Conservation (phyloP, 1,139 yeast species). For the Scheffersomyces insectosa region DNA sequence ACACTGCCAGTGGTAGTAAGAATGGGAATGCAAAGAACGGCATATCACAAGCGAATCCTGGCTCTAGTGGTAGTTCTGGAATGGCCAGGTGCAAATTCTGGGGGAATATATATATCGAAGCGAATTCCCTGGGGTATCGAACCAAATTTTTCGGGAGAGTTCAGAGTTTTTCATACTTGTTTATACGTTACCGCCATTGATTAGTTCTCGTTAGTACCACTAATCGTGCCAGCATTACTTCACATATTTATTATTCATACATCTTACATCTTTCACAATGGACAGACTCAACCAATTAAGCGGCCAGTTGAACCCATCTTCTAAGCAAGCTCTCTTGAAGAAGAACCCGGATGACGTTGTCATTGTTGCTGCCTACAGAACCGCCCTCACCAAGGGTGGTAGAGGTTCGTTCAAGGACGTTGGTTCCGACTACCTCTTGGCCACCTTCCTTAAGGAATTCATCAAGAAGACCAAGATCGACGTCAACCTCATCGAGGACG, state of each 20-base stretch:
- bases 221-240: neutral
- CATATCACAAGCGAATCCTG: no score
- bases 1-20: no score
- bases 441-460: slow-evolving; percentile 62
- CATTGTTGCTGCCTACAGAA: slow-evolving; percentile 83
- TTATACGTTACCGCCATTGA: no score
- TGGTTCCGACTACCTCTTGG: slow-evolving; percentile 70
- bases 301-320: slow-evolving; percentile 52
- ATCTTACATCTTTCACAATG: slow-evolving; percentile 27
- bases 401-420: slow-evolving; percentile 79
- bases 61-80: no score
- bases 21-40: no score
- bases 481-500: slow-evolving; percentile 70
- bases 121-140: no score
- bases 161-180: no score
- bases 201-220: no score
- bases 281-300: slow-evolving; percentile 63
- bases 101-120: no score
- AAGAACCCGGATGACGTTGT: slow-evolving; percentile 86
- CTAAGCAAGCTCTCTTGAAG: slow-evolving; percentile 45
- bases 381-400: slow-evolving; percentile 86
- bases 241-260: slow-evolving; percentile 4
- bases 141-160: no score
- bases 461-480: slow-evolving; percentile 63
- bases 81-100: no score